Conservation (phyloP, 106 monocot genomes). For the Dendrobium chrysotoxum region DNA sequence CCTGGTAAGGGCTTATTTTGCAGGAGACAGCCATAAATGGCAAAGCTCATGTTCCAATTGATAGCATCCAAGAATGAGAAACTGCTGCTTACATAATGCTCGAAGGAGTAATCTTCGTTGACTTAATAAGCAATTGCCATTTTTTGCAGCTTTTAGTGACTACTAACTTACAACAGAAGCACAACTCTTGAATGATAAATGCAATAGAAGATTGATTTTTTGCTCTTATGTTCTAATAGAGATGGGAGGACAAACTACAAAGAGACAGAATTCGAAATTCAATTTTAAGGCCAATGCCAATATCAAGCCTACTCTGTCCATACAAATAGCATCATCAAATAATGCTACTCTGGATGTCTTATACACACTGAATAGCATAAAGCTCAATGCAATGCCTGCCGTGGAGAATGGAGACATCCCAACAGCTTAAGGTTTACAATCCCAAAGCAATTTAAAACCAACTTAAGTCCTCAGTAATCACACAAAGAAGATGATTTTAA, state of each 20-base stretch:
- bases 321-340: background rate
- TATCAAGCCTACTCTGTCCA: background rate
- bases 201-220: background rate
- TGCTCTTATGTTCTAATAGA: background rate
- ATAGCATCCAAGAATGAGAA: background rate
- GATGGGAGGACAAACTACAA: background rate
- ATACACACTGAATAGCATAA: background rate
- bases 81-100: background rate
- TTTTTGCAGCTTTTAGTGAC: background rate
- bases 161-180: background rate
- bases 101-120: background rate
- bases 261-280: background rate
- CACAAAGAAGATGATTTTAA: background rate
- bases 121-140: background rate
- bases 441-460: background rate
- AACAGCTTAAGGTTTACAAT: background rate
- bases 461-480: background rate
- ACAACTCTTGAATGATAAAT: background rate
- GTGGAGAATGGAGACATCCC: background rate
- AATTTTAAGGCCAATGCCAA: background rate
- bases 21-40: background rate
- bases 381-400: background rate
- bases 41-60: background rate
- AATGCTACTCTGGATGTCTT: background rate
- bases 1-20: background rate